A percentile compares a stretch with the other conserved stretches of the same genome.
Conservation (phyloP, 768 basidiomycete genomes). For the Tylopilus sp. region DNA sequence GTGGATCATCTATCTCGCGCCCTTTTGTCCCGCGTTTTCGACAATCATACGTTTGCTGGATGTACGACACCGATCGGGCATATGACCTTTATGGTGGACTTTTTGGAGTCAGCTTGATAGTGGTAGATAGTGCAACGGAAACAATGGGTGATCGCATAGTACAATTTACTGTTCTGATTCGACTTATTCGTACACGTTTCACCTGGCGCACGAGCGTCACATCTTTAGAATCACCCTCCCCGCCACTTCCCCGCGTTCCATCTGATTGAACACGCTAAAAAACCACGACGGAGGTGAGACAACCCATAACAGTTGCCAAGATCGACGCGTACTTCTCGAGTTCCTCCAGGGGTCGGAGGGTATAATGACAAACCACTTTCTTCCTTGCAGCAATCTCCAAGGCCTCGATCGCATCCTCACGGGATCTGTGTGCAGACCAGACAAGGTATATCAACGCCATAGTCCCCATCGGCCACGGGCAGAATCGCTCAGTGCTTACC, state of each 20-base stretch:
- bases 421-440: conserved; percentile 22
- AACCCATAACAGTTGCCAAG: neutral
- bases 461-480: neutral
- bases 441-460: neutral
- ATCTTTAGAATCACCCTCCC: conserved; percentile 23
- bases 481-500: conserved; percentile 4
- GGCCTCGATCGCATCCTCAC: conserved; percentile 48
- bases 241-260: conserved; percentile 12
- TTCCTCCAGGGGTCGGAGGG: conserved; percentile 25
- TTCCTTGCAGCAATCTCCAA: conserved; percentile 41
- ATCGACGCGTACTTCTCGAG: conserved; percentile 12
- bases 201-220: conserved; percentile 5
- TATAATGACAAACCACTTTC: conserved; percentile 36
- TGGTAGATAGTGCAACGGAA: neutral
- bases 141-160: neutral
- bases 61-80: too few species aligned
- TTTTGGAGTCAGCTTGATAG: too few species aligned
- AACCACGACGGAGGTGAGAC: neutral
- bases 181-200: neutral
- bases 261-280: conserved; percentile 20
- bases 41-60: too few species aligned
- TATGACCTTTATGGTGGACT: too few species aligned
- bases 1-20: too few species aligned
- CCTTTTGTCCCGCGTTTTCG: too few species aligned
- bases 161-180: neutral